Evolutionary conservation across 2,329 filamentous ascomycete genomes (phyloP).

Genomic region (Monosporascus sp.): DNA sequence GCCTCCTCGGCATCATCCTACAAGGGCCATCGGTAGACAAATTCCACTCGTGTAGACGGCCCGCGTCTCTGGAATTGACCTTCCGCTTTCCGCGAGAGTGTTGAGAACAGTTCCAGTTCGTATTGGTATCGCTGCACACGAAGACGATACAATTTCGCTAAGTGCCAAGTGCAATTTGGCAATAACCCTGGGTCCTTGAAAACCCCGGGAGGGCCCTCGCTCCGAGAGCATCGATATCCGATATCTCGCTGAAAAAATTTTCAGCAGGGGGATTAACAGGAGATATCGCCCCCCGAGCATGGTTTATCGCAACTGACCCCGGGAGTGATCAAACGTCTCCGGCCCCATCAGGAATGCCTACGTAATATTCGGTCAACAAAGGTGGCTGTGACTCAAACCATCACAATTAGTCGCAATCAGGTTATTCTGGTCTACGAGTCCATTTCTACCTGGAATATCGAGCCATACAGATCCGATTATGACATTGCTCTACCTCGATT

Average conservation of each 20-base stretch:
- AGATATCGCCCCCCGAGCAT: not conserved
- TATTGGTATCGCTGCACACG: slow-evolving; percentile 12
- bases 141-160: slow-evolving; percentile 16
- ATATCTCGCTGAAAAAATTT: not conserved
- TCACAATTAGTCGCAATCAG: not conserved
- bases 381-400: not conserved
- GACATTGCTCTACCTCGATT: not conserved
- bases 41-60: slow-evolving; percentile 15
- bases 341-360: not conserved
- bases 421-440: not conserved
- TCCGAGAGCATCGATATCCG: slow-evolving; percentile 12
- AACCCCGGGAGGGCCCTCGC: not conserved
- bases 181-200: slow-evolving; percentile 10
- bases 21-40: slow-evolving; percentile 6
- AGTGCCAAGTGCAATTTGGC: slow-evolving; percentile 12
- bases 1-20: slow-evolving; percentile 2
- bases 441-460: not conserved
- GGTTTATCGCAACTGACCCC: not conserved
- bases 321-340: not conserved
- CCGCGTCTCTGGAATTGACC: slow-evolving; percentile 12
- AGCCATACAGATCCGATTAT: not conserved
- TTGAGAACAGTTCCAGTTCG: not conserved
- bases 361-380: not conserved
- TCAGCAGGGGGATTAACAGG: not conserved
- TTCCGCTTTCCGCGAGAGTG: not conserved